Base-by-base conservation (phyloP, 1,284 basidiomycete genomes). In the Pyrrhoderma lamaoense region DNA sequence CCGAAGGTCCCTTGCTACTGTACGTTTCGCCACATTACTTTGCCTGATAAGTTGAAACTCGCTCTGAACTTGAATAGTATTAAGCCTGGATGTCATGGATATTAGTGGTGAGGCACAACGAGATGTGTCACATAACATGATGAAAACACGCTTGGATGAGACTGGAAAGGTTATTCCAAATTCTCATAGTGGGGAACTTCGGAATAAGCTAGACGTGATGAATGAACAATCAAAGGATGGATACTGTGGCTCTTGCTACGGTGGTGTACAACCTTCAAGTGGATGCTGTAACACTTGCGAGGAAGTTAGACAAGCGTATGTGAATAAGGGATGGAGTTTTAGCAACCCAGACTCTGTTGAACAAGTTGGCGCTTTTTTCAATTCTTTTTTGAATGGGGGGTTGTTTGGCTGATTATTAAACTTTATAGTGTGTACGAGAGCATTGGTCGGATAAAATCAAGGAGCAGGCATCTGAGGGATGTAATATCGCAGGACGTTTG, bases 241-340 rank as follows among this genome's bases (percentile, higher is more conserved):
- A 35, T 93, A 92, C 66, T 96, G 93, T 68, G 96, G 96, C n/a
- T 93, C 90, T 16, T 99, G 96, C 69, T 99, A 93, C 62, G 96
- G 96, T 51, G 96, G 93, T 48, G 64, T 83, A 19, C 82, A 83
- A 42, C 89, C 93, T 1, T 79, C 78, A 52, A 74, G 69, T 61
- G 90, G 90, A 3, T 99, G 96, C 70, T 99, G 96, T 70, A 93
- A 99, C 67, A 87, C 85, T 45, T 99, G 96, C 65, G 96, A 99
- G 62, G 88, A 94, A 3, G 96, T 99, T 35, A 79, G 94, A 47
- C 79, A 89, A 65, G 77, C 93, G 19, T 99, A 99, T 69, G 78
- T 90, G 44, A 81, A 86, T 62, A 83, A 86, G 60, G 95, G 95
- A 13, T 99, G 96, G 96, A 93, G 87, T 64, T 99, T 99, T 68